Percentiles rank a stretch among this genome's conserved stretches.
Evolutionary conservation across 768 basidiomycete species (phyloP).

Genomic region (Sistotremastrum suecicum): DNA sequence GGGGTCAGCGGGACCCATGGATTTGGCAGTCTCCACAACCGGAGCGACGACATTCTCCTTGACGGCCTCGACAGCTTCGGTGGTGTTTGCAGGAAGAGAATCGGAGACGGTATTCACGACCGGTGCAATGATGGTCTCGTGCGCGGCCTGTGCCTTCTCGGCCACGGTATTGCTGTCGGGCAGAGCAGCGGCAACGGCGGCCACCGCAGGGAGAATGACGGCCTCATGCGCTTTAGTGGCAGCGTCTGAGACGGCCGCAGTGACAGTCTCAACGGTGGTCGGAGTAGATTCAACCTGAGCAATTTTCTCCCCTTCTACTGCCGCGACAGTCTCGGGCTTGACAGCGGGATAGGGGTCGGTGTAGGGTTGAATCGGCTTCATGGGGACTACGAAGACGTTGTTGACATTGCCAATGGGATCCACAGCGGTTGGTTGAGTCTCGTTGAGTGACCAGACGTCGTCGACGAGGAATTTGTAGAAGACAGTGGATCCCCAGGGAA

Average conservation of each 20-base stretch:
- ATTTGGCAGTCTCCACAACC: neutral
- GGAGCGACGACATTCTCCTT: constrained; percentile 6
- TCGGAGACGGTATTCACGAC: too few relatives aligned
- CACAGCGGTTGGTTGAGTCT: constrained; percentile 41
- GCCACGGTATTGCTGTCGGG: neutral
- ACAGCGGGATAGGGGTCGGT: constrained; percentile 4
- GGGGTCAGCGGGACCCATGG: too few relatives aligned
- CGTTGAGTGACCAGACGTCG: constrained; percentile 43
- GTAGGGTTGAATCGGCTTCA: constrained; percentile 20
- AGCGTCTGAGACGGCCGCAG: neutral
- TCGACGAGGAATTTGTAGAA: constrained; percentile 76
- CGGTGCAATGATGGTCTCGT: neutral
- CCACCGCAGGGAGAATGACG: neutral
- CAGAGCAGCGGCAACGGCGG: neutral
- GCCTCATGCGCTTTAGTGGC: neutral
- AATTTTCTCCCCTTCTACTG: neutral
- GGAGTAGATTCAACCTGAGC: neutral
- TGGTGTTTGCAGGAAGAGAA: neutral
- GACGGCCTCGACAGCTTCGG: constrained; percentile 9
- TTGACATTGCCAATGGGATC: constrained; percentile 57
- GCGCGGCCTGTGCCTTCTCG: neutral
- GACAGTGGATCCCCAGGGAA: constrained; percentile 52
- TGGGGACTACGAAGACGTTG: constrained; percentile 46
- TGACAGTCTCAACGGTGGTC: neutral
- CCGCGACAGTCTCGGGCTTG: constrained; percentile 2